Percentiles rank a stretch among this genome's conserved stretches.
phyloP scores from a whole-genome alignment of 176 grass and related monocot genomes.

The Rhynchospora tenuis region DNA sequence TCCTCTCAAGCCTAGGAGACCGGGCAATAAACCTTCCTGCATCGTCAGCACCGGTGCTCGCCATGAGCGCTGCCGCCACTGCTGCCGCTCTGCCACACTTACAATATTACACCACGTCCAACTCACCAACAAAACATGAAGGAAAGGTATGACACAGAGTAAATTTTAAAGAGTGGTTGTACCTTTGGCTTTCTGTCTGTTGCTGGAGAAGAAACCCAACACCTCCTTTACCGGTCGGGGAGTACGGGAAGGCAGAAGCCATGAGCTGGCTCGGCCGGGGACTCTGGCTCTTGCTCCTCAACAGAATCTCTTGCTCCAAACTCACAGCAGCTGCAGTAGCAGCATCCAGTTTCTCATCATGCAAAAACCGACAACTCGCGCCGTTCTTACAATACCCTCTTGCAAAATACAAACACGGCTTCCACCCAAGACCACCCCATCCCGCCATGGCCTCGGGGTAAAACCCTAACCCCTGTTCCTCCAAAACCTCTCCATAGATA shows the following conservation, averaged over 20 bases:
- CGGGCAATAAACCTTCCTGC: slow-evolving; percentile 44
- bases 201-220: slow-evolving; percentile 48
- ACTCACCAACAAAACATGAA: neutral
- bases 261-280: slow-evolving; percentile 36
- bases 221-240: slow-evolving; percentile 29
- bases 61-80: slow-evolving; percentile 39
- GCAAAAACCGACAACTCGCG: slow-evolving; percentile 40
- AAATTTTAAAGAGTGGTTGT: neutral
- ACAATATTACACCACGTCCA: neutral
- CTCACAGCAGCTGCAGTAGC: slow-evolving; percentile 20
- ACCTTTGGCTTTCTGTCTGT: slow-evolving; percentile 63
- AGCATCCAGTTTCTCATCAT: slow-evolving; percentile 21
- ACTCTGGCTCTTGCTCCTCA: slow-evolving; percentile 41
- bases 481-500: slow-evolving; percentile 14
- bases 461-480: slow-evolving; percentile 25
- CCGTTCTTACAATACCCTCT: slow-evolving; percentile 51
- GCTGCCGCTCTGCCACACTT: slow-evolving; percentile 29
- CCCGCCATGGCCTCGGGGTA: slow-evolving; percentile 25
- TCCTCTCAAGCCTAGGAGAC: slow-evolving; percentile 47
- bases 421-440: slow-evolving; percentile 29
- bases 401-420: slow-evolving; percentile 44
- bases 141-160: neutral
- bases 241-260: slow-evolving; percentile 60
- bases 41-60: slow-evolving; percentile 36
- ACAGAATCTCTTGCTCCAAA: slow-evolving; percentile 40